Evolutionary conservation across 176 grass and related monocot genomes (phyloP).

Genomic region (Carex kokanica): DNA sequence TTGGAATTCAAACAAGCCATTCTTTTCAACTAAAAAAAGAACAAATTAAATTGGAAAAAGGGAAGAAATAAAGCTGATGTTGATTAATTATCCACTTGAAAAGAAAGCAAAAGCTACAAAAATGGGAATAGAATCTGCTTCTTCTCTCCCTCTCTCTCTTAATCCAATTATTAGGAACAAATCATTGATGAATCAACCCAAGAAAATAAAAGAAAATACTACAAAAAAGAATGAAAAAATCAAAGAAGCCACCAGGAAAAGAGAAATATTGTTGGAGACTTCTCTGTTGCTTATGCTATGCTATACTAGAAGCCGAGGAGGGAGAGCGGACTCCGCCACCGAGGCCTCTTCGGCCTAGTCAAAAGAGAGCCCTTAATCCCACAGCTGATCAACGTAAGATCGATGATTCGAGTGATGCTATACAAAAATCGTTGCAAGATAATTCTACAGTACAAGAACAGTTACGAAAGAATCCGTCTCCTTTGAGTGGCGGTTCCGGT

Average conservation of each 20-base stretch:
- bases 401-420: neutral
- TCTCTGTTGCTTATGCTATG: neutral
- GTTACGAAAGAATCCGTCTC: neutral
- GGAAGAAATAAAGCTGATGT: neutral
- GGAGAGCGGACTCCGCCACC: neutral
- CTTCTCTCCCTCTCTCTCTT: neutral
- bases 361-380: neutral
- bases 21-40: too few species aligned
- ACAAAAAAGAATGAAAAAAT: neutral
- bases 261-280: conserved; percentile 4
- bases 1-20: too few species aligned
- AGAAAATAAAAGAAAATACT: neutral
- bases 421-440: too few species aligned
- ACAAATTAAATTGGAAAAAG: too few species aligned
- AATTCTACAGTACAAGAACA: neutral
- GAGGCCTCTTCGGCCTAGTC: neutral
- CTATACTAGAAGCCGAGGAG: neutral
- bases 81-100: neutral
- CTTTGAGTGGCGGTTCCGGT: neutral
- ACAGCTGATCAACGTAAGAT: neutral
- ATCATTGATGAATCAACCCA: neutral
- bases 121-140: neutral
- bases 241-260: neutral
- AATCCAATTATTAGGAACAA: neutral
- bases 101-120: neutral